phyloP scores from a whole-genome alignment of 2,329 filamentous ascomycete species.

The Eutypa lata region DNA sequence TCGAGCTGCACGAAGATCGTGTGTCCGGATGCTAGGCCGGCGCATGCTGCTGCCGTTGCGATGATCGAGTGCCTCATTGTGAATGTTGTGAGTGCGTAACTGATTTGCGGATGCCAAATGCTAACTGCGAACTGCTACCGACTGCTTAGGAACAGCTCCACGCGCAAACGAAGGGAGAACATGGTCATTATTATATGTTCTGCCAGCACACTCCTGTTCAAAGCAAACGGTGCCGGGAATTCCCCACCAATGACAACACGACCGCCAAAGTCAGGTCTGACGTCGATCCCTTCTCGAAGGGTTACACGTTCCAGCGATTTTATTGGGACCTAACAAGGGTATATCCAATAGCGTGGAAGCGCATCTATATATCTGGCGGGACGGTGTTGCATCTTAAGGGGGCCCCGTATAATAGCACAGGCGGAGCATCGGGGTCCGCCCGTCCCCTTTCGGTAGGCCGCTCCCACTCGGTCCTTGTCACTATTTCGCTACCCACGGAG shows the following conservation, averaged over 20 bases:
- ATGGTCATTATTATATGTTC: neutral
- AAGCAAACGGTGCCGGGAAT: too few species aligned
- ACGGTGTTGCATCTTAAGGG: neutral
- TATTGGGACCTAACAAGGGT: neutral
- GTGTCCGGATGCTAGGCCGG: slow-evolving; percentile 16
- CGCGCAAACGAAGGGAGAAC: neutral
- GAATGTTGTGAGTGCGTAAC: too few species aligned
- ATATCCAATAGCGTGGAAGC: neutral
- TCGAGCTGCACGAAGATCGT: slow-evolving; percentile 30
- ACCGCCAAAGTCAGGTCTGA: too few species aligned
- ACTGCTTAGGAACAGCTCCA: neutral
- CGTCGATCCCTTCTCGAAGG: neutral
- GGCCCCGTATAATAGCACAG: neutral
- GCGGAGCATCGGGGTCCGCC: neutral
- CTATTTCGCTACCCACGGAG: too few species aligned
- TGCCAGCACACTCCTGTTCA: too few species aligned
- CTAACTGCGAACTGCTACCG: too few species aligned
- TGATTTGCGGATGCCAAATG: too few species aligned
- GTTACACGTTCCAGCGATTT: neutral
- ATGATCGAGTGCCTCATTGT: slow-evolving; percentile 19
- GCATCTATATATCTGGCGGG: neutral
- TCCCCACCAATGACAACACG: too few species aligned
- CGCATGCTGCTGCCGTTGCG: slow-evolving; percentile 10
- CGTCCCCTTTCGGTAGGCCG: neutral
- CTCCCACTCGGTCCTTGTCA: neutral